phyloP scores from a whole-genome alignment of 345 rosid species.

The Linum tenue region DNA sequence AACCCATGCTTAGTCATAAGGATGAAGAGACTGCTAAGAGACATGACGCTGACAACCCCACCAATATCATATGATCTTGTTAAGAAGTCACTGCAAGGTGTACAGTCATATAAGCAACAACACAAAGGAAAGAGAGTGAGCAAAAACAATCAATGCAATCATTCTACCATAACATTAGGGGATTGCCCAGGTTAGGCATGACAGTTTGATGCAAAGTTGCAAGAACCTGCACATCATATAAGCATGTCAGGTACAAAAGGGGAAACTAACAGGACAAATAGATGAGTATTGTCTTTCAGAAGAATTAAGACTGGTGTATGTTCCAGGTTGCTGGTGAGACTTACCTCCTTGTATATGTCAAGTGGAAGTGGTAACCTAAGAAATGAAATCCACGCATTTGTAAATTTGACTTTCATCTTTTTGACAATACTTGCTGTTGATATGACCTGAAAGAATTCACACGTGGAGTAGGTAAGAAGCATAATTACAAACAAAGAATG shows the following conservation, averaged over 20 bases:
- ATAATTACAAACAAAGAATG: neutral
- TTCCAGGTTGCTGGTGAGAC: conserved; percentile 35
- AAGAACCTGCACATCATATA: conserved; percentile 53
- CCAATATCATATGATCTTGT: conserved; percentile 89
- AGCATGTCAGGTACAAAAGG: neutral
- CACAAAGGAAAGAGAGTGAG: neutral
- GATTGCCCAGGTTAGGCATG: conserved; percentile 69
- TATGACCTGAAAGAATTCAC: conserved; percentile 35
- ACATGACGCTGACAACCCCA: conserved; percentile 94
- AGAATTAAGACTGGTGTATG: neutral
- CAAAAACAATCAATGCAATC: conserved; percentile 1
- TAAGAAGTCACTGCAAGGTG: conserved; percentile 70
- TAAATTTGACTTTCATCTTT: conserved; percentile 81
- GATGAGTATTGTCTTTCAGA: neutral
- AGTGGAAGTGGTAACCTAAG: conserved; percentile 78
- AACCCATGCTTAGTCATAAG: conserved; percentile 86
- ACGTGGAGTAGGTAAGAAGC: neutral
- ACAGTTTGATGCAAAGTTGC: conserved; percentile 63
- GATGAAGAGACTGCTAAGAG: conserved; percentile 82
- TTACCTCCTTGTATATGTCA: conserved; percentile 87
- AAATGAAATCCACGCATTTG: conserved; percentile 87
- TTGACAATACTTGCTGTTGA: conserved; percentile 48
- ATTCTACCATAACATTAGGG: conserved; percentile 64
- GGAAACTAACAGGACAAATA: conserved; percentile 30
- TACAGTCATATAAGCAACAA: neutral